A percentile compares a stretch with the other conserved stretches of the same genome.
phyloP scores from a whole-genome alignment of 75 land plant species.

The Isoetes taiwanensis region DNA sequence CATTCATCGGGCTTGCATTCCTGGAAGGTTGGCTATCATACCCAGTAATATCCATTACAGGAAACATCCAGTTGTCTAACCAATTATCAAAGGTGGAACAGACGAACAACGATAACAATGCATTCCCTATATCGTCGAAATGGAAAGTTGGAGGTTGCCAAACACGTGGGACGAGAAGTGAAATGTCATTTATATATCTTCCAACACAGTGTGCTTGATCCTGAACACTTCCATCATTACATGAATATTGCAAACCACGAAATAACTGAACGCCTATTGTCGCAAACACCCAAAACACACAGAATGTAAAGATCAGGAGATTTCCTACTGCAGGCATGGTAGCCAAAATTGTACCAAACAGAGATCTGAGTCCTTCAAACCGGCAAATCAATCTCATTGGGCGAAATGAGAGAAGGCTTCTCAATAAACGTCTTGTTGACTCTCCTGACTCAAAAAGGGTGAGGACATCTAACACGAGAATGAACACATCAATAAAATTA shows the following conservation, averaged over 20 bases:
- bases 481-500: conserved; percentile 21
- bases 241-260: conserved; percentile 9
- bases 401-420: conserved; percentile 11
- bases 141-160: conserved; percentile 19
- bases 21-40: conserved; percentile 10
- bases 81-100: conserved; percentile 26
- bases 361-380: conserved; percentile 11
- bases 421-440: not conserved
- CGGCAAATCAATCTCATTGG: conserved; percentile 21
- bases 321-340: conserved; percentile 23
- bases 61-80: conserved; percentile 13
- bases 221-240: conserved; percentile 9
- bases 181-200: conserved; percentile 10
- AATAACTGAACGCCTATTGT: conserved; percentile 21
- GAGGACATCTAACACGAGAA: conserved; percentile 19
- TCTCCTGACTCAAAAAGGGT: not conserved
- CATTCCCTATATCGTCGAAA: conserved; percentile 24
- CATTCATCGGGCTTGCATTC: conserved; percentile 11
- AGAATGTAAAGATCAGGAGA: conserved; percentile 18
- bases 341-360: conserved; percentile 11
- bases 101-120: conserved; percentile 22
- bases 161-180: conserved; percentile 10
- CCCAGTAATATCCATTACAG: conserved; percentile 19
- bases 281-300: conserved; percentile 22
- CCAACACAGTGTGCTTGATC: conserved; percentile 20